Base-by-base conservation (phyloP, 2,329 filamentous ascomycete genomes). In the Monilinia fructicola region DNA sequence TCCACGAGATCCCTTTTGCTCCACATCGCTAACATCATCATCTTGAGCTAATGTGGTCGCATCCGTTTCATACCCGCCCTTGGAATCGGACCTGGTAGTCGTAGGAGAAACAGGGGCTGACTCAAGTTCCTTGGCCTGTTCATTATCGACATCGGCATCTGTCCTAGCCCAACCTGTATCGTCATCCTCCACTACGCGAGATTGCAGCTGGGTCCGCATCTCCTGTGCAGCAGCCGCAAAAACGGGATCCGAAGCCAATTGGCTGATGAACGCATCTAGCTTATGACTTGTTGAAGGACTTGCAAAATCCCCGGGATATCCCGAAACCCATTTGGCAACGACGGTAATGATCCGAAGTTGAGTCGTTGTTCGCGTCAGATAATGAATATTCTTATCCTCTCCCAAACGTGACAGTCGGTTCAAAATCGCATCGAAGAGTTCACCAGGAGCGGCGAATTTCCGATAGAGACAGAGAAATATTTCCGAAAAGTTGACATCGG, bases 271-370 rank as follows among this genome's bases (percentile, higher is more conserved):
- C 31, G 87, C 87, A 60, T 89, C 86, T 50, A 97, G 81, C 42
- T 85, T 87, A 70, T 85, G 86, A 71, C 88, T 87, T 2, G 92
- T 96, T 28, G 84, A 84, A 1, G 89, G 85, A 69, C 90, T 88
- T 1, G 93, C 93, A 81, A 98, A 97, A 77, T 99, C 95, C 21
- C 93, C 94, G 0, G 95, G 93, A 77, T 98, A 98, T 54, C 89
- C 82, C 21, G 89, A 88, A 1, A 96, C 89, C 95, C 95, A 99
- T 76, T 91, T 91, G 6, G 92, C 91, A 67, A 98, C 81, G 9
- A 95, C 87, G 71, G 91, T 89, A 50, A 97, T 88, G 69, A 94
- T 90, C 62, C 93, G 87, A 65, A 97, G 83, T 76, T 97, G 94
- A 6, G 89, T 87, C 10, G 90, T 88, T 52, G 90, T 93, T 72